A percentile compares a stretch with the other conserved stretches of the same genome.
These are phyloP conservation scores for Simmondsia chinensis DNA, from an alignment of 148 eudicot species.

Conservation along the genomic window DNA sequence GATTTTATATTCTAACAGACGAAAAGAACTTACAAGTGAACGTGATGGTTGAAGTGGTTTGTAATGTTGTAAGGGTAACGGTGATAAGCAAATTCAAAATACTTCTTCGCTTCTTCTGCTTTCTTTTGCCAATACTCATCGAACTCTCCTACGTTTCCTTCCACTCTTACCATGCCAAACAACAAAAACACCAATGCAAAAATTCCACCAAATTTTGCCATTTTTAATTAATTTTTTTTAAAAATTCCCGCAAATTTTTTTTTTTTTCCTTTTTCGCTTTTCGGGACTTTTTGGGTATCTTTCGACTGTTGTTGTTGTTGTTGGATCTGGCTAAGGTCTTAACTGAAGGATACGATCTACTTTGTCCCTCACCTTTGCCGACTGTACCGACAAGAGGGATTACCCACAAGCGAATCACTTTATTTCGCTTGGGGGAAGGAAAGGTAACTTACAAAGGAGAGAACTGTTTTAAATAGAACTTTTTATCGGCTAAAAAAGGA, in stretches of 20 bases:
- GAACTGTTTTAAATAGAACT: background rate
- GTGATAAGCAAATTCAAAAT: conserved; percentile 18
- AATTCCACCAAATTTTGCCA: background rate
- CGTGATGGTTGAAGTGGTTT: conserved; percentile 23
- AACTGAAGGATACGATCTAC: background rate
- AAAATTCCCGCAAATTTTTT: background rate
- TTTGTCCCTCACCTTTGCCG: conserved; percentile 7
- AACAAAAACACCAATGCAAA: background rate
- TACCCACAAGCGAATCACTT: background rate
- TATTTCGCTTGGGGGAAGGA: too few species aligned
- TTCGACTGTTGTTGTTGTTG: too few species aligned
- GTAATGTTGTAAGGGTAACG: conserved; percentile 32
- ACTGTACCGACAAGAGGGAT: conserved; percentile 1
- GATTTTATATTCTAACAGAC: too few species aligned
- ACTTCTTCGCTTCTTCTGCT: conserved; percentile 15
- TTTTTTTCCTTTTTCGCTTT: background rate
- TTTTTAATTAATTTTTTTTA: background rate
- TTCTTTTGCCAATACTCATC: conserved; percentile 32
- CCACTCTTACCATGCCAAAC: background rate
- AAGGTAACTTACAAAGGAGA: background rate
- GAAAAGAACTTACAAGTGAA: conserved; percentile 21
- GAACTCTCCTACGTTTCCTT: conserved; percentile 12
- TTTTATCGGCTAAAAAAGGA: background rate
- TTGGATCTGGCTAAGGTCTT: conserved; percentile 11
- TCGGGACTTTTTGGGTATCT: too few species aligned